Base-by-base conservation (phyloP, 257 asterid species). In the Eucommia ulmoides region DNA sequence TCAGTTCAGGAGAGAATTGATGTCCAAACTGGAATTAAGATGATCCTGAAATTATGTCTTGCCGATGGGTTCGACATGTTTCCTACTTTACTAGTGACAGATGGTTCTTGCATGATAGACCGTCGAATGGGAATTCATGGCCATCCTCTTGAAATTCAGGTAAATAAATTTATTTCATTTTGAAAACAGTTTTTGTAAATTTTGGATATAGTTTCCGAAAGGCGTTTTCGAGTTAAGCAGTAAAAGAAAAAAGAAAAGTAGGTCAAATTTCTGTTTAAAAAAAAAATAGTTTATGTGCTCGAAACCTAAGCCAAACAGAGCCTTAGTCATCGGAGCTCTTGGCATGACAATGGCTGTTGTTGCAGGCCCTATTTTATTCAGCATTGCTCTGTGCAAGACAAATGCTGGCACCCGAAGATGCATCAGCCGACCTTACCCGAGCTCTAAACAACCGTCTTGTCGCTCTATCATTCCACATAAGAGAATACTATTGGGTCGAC, bases 81-180 rank as follows among this genome's bases (percentile, higher is more conserved):
- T 10, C 92, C 92, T 0, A 77, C 92, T 3, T 74, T 81, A 46
- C 62, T 77, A 70, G 92, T 81, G 58, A 81, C 93, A 8, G 93
- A 81, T 61, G 93, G 87, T 52, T 78, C 93, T 50, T 81, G 93
- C 77, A 81, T 81, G 93, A 81, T 81, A 41, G 93, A 81, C 66
- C 93, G 93, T 11, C 93, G 93, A 19, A 81, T 81, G 93, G 93
- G 93, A 23, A 81, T 81, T 57, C 93, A 81, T 49, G 93, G 87
- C 29, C 93, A 81, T 42, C 93, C 93, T 18, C 49, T 81, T 63
- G 93, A 81, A 78, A 81, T 81, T 66, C 93, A 81, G 81, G 92
- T 62, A 66, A 59, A 71, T 42, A 17, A 22, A 41, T 56, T 56
- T 5, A n/a, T n/a, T n/a, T n/a, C n/a, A n/a, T n/a, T n/a, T n/a